phyloP scores from a whole-genome alignment of 345 rosid species.

The Populus euphratica region DNA sequence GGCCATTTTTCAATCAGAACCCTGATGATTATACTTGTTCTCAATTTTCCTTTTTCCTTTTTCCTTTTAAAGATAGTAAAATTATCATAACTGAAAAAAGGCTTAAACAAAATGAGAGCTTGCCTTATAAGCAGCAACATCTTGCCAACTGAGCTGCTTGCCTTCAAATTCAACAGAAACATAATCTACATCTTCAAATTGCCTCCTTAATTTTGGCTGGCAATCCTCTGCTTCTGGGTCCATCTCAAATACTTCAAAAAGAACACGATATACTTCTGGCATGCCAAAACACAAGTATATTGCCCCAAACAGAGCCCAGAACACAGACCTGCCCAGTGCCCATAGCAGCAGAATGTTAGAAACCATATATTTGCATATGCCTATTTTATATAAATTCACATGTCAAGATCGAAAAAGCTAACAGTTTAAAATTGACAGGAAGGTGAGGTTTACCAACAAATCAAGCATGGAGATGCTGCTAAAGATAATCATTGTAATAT shows the following conservation, averaged over 20 bases:
- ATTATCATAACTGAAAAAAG: background rate
- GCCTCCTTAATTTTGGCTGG: slow-evolving; percentile 86
- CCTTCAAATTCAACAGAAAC: slow-evolving; percentile 92
- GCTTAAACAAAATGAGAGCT: slow-evolving; percentile 8
- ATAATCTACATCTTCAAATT: slow-evolving; percentile 91
- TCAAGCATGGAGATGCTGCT: slow-evolving; percentile 1
- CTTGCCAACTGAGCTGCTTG: slow-evolving; percentile 80
- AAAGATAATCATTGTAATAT: background rate
- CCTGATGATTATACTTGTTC: background rate
- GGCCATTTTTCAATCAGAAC: background rate
- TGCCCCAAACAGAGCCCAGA: slow-evolving; percentile 95
- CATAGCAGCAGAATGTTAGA: background rate
- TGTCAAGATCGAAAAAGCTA: background rate
- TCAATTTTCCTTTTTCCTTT: background rate
- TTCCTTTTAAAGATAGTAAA: background rate
- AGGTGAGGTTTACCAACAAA: background rate
- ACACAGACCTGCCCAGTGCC: slow-evolving; percentile 59
- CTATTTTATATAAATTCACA: background rate
- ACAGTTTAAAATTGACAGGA: background rate
- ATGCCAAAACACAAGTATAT: slow-evolving; percentile 89
- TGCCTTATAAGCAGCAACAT: slow-evolving; percentile 85
- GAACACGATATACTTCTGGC: slow-evolving; percentile 93
- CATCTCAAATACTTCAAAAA: slow-evolving; percentile 96
- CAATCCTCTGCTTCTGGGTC: slow-evolving; percentile 92
- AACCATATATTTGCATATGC: background rate